phyloP scores from a whole-genome alignment of 1,284 basidiomycete genomes.

The Austropuccinia psidii region DNA sequence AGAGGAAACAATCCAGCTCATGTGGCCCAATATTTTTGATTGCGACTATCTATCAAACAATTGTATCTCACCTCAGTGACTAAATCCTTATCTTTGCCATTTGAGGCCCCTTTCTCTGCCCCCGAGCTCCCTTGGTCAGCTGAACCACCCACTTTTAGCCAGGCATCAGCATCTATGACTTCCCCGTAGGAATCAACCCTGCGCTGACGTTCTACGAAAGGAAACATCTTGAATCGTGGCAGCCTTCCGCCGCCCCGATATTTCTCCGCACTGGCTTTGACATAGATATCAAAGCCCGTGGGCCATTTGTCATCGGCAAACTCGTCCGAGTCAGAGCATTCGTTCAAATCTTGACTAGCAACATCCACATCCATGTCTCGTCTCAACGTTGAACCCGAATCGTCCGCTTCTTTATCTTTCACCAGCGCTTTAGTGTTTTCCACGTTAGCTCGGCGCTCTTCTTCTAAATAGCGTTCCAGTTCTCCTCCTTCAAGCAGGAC shows the following conservation, averaged over 20 bases:
- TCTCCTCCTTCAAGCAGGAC: slow-evolving; percentile 59
- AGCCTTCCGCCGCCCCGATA: slow-evolving; percentile 64
- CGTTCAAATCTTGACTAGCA: slow-evolving; percentile 48
- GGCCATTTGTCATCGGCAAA: slow-evolving; percentile 47
- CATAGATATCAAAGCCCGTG: slow-evolving; percentile 87
- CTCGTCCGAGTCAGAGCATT: slow-evolving; percentile 40
- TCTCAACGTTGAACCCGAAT: slow-evolving; percentile 41
- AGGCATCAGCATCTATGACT: slow-evolving; percentile 84
- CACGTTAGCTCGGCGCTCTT: slow-evolving; percentile 72
- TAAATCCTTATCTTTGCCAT: slow-evolving; percentile 59
- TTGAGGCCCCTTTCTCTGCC: slow-evolving; percentile 66
- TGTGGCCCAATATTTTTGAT: no score
- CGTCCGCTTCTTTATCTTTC: slow-evolving; percentile 63
- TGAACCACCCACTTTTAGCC: slow-evolving; percentile 77
- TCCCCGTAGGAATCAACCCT: slow-evolving; percentile 94
- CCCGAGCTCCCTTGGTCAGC: slow-evolving; percentile 71
- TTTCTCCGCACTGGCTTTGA: slow-evolving; percentile 77
- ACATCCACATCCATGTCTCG: slow-evolving; percentile 26
- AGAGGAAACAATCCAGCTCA: no score
- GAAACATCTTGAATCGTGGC: slow-evolving; percentile 94
- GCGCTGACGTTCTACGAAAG: slow-evolving; percentile 84
- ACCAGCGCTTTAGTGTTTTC: slow-evolving; percentile 80
- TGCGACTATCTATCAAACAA: no score
- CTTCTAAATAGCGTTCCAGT: slow-evolving; percentile 69
- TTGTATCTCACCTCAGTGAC: slow-evolving; percentile 47